Conservation (phyloP, 768 basidiomycete species). For the Suillus americanus region DNA sequence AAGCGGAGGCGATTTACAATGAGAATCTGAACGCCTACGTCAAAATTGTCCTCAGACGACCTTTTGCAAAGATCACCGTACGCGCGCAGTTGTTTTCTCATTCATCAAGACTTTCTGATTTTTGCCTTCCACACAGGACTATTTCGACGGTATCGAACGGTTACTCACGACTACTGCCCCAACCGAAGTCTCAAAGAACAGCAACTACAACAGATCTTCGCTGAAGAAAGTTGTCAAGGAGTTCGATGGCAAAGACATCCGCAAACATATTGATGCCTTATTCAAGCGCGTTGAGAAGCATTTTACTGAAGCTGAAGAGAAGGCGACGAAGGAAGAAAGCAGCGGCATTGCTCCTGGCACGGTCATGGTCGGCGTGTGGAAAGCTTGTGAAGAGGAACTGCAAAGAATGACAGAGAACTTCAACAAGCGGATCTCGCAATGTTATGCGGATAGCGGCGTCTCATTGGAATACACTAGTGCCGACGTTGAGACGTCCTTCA, state of each 20-base stretch:
- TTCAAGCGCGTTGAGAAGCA: constrained; percentile 95
- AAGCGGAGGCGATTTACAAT: constrained; percentile 82
- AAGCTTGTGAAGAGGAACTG: constrained; percentile 84
- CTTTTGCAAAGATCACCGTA: constrained; percentile 86
- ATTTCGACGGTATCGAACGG: constrained; percentile 91
- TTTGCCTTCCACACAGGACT: constrained; percentile 60
- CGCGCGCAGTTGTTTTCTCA: constrained; percentile 35
- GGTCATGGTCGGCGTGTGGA: constrained; percentile 86
- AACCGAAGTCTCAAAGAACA: constrained; percentile 72
- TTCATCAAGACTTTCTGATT: not conserved
- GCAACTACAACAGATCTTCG: constrained; percentile 70
- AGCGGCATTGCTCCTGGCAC: constrained; percentile 59
- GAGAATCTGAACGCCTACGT: constrained; percentile 88
- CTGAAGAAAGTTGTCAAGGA: constrained; percentile 89
- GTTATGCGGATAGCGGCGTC: constrained; percentile 75
- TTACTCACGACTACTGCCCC: constrained; percentile 78
- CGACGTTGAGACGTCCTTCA: constrained; percentile 82
- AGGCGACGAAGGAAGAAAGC: constrained; percentile 50
- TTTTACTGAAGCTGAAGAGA: constrained; percentile 81
- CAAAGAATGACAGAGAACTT: constrained; percentile 71
- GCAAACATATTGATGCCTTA: constrained; percentile 83
- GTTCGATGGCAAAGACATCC: constrained; percentile 82
- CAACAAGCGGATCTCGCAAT: constrained; percentile 65
- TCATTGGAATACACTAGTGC: constrained; percentile 68
- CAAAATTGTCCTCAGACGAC: constrained; percentile 80